Percentiles rank a stretch among this genome's conserved stretches.
phyloP scores from a whole-genome alignment of 2,329 filamentous ascomycete species.

The Ascochyta viciae-villosae region DNA sequence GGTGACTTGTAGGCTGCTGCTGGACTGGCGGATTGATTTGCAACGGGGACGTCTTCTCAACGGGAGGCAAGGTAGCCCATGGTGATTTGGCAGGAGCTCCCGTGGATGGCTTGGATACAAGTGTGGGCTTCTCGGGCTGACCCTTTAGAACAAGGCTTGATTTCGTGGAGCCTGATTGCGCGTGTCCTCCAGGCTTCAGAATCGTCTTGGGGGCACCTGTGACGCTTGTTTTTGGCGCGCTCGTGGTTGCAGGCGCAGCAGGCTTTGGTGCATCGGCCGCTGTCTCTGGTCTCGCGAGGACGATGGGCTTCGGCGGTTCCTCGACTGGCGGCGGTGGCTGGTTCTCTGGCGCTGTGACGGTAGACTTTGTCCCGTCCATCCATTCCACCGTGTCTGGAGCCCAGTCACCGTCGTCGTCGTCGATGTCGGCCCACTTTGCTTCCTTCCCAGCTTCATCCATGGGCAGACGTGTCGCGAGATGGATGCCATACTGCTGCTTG shows the following conservation, averaged over 20 bases:
- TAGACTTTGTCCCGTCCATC: slow-evolving; percentile 87
- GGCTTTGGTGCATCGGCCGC: slow-evolving; percentile 51
- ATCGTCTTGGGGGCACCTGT: slow-evolving; percentile 56
- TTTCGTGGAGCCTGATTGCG: slow-evolving; percentile 46
- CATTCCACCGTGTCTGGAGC: slow-evolving; percentile 84
- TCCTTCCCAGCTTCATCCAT: slow-evolving; percentile 76
- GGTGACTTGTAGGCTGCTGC: slow-evolving; percentile 51
- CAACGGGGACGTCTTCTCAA: slow-evolving; percentile 79
- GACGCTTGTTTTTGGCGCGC: slow-evolving; percentile 46
- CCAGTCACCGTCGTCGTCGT: slow-evolving; percentile 89
- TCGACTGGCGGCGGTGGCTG: slow-evolving; percentile 40
- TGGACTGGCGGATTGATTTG: slow-evolving; percentile 62
- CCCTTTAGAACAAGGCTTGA: slow-evolving; percentile 70
- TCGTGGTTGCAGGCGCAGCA: slow-evolving; percentile 26
- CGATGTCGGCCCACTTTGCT: slow-evolving; percentile 88
- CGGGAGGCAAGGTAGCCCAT: slow-evolving; percentile 85
- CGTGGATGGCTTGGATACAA: slow-evolving; percentile 75
- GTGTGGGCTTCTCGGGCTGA: slow-evolving; percentile 72
- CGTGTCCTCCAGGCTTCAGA: slow-evolving; percentile 55
- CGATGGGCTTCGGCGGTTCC: slow-evolving; percentile 28
- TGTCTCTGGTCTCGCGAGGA: slow-evolving; percentile 27
- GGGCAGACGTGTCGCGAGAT: slow-evolving; percentile 79
- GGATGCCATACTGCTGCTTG: slow-evolving; percentile 83
- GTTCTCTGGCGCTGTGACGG: slow-evolving; percentile 65
- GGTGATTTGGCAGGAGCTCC: slow-evolving; percentile 83